Evolutionary conservation across 2,329 filamentous ascomycete genomes (phyloP), one percentile per base, ranked within the genome.

Genomic region (Botrytis medusae): DNA sequence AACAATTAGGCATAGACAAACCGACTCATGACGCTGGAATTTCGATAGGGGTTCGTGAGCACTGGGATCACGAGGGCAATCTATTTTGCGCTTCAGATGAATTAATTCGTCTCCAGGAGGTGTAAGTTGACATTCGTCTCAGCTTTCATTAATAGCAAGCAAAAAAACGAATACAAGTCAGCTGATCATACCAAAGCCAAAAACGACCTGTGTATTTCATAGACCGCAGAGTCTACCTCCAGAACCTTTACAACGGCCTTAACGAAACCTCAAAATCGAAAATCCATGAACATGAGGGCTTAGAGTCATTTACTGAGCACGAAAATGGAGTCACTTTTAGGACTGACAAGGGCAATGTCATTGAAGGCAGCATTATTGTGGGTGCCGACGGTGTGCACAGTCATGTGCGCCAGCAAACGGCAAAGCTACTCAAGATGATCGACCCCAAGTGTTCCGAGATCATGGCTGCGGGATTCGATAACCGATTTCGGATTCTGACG

Each of bases 1-100:
- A 88, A 73, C 87, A 89, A 76, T 76, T 89, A 1, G 44, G 64
- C 20, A 68, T 68, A 22, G 64, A 68, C 32, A 68, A 68, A 32
- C 64, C 64, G 46, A 54, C 64, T n/a, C 64, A 68, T 54, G 64
- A 68, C n/a, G 44, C 16, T 68, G 64, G 64, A n/a, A 68, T 68
- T 68, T 46, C 64, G 29, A 68, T 68, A 5, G 46, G 46, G 22
- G 32, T 54, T 54, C 64, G 64, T 9, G 64, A 68, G 64, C 64
- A 68, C 44, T 68, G 64, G 64, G 64, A 68, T 54, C 64, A 68
- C 44, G 48, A 68, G 12, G 64, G 64, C 44, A 40, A 68, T 40
- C 42, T 54, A 51, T 68, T 68, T 51, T 68, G 64, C 64, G 54
- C 44, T 12, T 68, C 64, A 10, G 64, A 68, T 68, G 64, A 68